These are phyloP conservation scores for Penicillium oxalicum DNA, from an alignment of 2,329 filamentous ascomycete species.

Conservation along the genomic window DNA sequence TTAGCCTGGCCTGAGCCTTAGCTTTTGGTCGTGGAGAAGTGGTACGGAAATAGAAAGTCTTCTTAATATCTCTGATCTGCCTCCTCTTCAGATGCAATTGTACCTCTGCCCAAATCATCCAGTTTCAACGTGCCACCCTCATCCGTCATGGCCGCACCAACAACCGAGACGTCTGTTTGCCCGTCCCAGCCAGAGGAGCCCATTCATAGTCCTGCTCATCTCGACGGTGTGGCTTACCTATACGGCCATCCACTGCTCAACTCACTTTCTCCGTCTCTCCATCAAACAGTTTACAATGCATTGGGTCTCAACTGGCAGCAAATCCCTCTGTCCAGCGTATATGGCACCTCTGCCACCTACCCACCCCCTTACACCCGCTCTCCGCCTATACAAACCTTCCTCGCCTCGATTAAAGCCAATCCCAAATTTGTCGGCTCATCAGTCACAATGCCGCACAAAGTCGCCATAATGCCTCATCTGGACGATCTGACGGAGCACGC, in stretches of 20 bases:
- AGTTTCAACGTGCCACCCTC: not conserved
- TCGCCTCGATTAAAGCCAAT: conserved; percentile 32
- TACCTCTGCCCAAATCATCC: not conserved
- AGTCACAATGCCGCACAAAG: conserved; percentile 80
- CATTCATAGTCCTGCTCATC: conserved; percentile 28
- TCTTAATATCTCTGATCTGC: not conserved
- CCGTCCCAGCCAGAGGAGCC: conserved; percentile 25
- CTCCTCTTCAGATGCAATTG: not conserved
- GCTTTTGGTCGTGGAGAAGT: not conserved
- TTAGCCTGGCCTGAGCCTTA: not conserved
- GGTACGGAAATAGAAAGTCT: not conserved
- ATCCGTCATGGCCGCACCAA: conserved; percentile 21
- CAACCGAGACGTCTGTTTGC: conserved; percentile 6
- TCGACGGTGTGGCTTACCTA: conserved; percentile 50
- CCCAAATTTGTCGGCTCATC: conserved; percentile 54
- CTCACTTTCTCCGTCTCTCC: conserved; percentile 51
- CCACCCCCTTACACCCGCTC: conserved; percentile 32
- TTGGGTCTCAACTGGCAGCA: conserved; percentile 50
- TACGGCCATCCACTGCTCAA: conserved; percentile 54
- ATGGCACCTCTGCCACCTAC: conserved; percentile 25
- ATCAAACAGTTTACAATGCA: conserved; percentile 50
- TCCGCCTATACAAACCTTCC: conserved; percentile 31
- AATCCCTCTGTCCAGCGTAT: conserved; percentile 39
- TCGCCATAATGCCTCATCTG: conserved; percentile 66
- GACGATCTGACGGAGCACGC: conserved; percentile 69